phyloP scores from a whole-genome alignment of 768 basidiomycete species.

The Punctularia strigosozonata region DNA sequence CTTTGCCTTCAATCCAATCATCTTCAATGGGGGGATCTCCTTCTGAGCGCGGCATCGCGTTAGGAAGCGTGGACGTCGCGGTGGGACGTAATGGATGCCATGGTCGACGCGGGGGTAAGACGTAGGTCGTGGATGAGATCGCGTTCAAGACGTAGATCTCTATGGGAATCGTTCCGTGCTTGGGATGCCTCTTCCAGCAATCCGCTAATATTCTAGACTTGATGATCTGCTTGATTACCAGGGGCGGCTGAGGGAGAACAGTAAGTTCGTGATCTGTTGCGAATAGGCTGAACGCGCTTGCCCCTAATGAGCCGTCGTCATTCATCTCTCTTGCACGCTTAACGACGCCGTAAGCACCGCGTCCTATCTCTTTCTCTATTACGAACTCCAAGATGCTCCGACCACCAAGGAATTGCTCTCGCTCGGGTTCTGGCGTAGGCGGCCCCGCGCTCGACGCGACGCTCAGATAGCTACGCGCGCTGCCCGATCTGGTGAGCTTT shows the following conservation, averaged over 20 bases:
- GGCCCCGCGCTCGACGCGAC: conserved; percentile 47
- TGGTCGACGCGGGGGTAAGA: conserved; percentile 65
- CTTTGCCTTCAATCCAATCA: conserved; percentile 57
- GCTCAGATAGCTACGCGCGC: conserved; percentile 53
- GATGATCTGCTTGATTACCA: conserved; percentile 97
- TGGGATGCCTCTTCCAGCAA: conserved; percentile 97
- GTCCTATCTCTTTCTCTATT: conserved; percentile 80
- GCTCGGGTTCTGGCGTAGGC: conserved; percentile 40
- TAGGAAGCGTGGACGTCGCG: conserved; percentile 7
- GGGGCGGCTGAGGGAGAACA: conserved; percentile 55
- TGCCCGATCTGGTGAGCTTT: conserved; percentile 52
- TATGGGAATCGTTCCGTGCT: conserved; percentile 93
- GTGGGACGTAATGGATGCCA: conserved; percentile 54
- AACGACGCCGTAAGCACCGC: conserved; percentile 92
- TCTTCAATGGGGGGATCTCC: conserved; percentile 9
- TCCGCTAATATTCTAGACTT: conserved; percentile 97
- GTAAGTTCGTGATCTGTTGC: conserved; percentile 12
- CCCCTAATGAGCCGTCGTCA: conserved; percentile 69
- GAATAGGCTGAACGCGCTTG: conserved; percentile 28
- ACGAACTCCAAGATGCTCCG: conserved; percentile 78
- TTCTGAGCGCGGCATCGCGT: conserved; percentile 2
- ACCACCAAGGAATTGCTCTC: conserved; percentile 33
- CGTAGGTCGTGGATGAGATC: conserved; percentile 71
- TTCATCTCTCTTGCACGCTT: conserved; percentile 77
- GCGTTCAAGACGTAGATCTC: conserved; percentile 94